Base-by-base conservation (phyloP, 306 rosid genomes). In the Carpinus viminea region DNA sequence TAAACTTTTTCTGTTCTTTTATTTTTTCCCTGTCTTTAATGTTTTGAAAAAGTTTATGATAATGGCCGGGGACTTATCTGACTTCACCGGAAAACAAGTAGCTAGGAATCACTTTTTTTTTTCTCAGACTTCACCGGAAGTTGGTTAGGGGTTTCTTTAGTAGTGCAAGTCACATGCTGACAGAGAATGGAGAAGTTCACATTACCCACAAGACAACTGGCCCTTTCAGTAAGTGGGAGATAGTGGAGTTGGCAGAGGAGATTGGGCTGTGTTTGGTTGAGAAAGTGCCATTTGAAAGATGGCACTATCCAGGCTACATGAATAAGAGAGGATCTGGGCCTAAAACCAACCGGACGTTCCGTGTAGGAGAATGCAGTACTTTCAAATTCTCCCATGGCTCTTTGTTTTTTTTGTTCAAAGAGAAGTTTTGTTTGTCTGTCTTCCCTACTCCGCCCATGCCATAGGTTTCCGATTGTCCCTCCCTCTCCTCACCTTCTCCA, bases 151-250 rank as follows among this genome's bases (percentile, higher is more conserved):
- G 72, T 1, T 83, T 87, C 76, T 12, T 87, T 18, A 4, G 18
- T 2, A 83, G n/a, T 76, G 86, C 85, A 20, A 34, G 16, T 1
- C 1, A n/a, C 15, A 65, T 87, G 83, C 24, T 87, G 36, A 18
- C 4, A 13, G 1, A 0, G 7, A 12, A 2, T 3, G 89, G 85
- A 1, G 79, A 84, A 74, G 78, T 87, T 70, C 91, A 89, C 71
- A 41, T 87, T 1, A 83, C 90, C 0, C 90, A 88, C 89, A 88
- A 90, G 85, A 83, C 74, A 2, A 3, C 79, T 0, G 0, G 79
- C 24, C 84, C 90, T 4, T 88, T 16, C 61, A 7, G 46, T 28
- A 15, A 17, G 0, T 84, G 90, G 92, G 18, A 80, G 55, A 78
- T 84, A 18, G 71, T 24, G 76, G 21, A 64, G 60, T 36, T 82